These are phyloP conservation scores for Nitzschia sp. DNA, from an alignment of 108 stramenopile genomes.

Conservation along the genomic window DNA sequence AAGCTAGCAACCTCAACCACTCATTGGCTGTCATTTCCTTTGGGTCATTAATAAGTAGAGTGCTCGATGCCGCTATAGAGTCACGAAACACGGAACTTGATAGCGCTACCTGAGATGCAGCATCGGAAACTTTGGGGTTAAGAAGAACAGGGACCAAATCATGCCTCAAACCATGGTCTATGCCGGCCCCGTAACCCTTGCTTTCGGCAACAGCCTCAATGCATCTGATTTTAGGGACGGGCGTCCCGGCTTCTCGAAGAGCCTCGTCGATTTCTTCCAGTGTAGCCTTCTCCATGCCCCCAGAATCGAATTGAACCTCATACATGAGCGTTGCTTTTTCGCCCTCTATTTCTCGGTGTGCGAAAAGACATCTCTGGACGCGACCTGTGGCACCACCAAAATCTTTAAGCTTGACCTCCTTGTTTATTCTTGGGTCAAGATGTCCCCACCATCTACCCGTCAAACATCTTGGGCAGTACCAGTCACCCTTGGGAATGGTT, in stretches of 20 bases:
- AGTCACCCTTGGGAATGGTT: conserved; percentile 82
- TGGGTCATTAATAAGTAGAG: conserved; percentile 55
- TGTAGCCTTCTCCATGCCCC: conserved; percentile 49
- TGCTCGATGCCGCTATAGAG: conserved; percentile 53
- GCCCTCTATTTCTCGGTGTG: conserved; percentile 28
- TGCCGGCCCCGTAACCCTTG: conserved; percentile 70
- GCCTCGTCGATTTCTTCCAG: conserved; percentile 61
- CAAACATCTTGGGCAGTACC: conserved; percentile 86
- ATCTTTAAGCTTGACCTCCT: conserved; percentile 30
- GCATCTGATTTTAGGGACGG: conserved; percentile 60
- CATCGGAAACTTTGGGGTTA: conserved; percentile 78
- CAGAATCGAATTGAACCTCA: conserved; percentile 38
- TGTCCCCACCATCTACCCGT: conserved; percentile 75
- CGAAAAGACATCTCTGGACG: conserved; percentile 26
- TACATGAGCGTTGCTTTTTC: conserved; percentile 50
- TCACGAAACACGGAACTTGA: conserved; percentile 76
- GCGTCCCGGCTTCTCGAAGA: conserved; percentile 40
- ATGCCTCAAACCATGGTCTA: conserved; percentile 49
- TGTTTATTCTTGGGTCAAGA: conserved; percentile 80
- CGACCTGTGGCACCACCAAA: conserved; percentile 1
- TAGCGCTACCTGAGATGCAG: conserved; percentile 69
- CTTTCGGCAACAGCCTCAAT: conserved; percentile 78
- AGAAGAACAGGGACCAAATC: conserved; percentile 71
- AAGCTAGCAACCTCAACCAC: conserved; percentile 66
- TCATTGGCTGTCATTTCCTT: conserved; percentile 66